Base-by-base conservation (phyloP, 2,329 filamentous ascomycete genomes). In the Aspergillus candidus region DNA sequence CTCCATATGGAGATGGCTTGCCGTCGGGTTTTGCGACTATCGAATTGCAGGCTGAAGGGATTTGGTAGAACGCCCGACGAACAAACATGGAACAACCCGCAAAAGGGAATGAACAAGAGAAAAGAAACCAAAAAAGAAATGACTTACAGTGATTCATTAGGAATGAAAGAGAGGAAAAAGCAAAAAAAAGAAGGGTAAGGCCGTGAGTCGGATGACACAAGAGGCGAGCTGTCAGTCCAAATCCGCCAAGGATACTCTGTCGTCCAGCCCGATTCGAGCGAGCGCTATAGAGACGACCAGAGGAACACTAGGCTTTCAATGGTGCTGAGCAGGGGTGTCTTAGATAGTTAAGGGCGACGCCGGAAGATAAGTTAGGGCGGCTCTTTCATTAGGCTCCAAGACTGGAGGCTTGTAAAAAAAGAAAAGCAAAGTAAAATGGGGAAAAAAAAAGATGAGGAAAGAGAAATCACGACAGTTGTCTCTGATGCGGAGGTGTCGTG, bases 91-190 rank as follows among this genome's bases (percentile, higher is more conserved):
- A 32, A 40, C 30, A 14, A 44, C 30, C 4, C 11, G 15, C 30
- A 6, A 35, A 41, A 14, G 33, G 34, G 14, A 41, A 27, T 15
- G n/a, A 8, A 18, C 18, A 33, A 11, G 30, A 13, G 29, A 35
- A 37, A 14, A 2, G 27, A 32, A 11, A 17, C 3, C 6, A 11
- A 43, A 14, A 29, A 42, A 30, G 17, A 31, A 27, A 40, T 32
- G 32, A 38, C 54, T 54, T 46, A 57, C 54, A 49, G 35, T 53
- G 54, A 52, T 57, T 55, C 54, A 57, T 57, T 48, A 32, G 27
- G 32, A 13, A 41, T 37, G 33, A 14, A 8, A 29, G 27, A 15
- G 12, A 38, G 29, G 31, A 8, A 30, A 37, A 34, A 15, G 11
- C 27, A 33, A 48, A 38, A 30, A 30, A 11, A 4, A n/a, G 39